Conservation (phyloP, 148 eudicot genomes). For the Talinum fruticosum region DNA sequence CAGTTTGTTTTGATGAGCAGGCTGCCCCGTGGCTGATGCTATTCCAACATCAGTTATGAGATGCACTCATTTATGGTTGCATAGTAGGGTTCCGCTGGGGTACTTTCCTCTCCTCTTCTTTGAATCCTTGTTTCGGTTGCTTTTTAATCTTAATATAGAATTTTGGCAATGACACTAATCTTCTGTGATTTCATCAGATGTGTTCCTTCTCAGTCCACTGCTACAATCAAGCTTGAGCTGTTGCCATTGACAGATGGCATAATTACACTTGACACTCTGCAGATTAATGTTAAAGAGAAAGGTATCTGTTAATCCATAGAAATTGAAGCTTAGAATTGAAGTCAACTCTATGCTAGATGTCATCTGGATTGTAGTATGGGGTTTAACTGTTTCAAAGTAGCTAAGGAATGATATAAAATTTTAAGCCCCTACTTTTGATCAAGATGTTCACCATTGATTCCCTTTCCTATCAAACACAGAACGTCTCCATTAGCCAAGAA, state of each 20-base stretch:
- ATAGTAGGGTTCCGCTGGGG: slow-evolving; percentile 96
- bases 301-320: slow-evolving; percentile 37
- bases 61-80: slow-evolving; percentile 92
- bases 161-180: slow-evolving; percentile 17
- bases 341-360: background rate
- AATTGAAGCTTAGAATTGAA: background rate
- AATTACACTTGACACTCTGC: slow-evolving; percentile 88
- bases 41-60: slow-evolving; percentile 68
- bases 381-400: background rate
- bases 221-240: slow-evolving; percentile 90
- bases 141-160: background rate
- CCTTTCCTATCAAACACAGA: background rate
- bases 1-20: slow-evolving; percentile 44
- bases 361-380: background rate
- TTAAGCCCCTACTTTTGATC: background rate
- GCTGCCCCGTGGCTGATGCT: slow-evolving; percentile 49
- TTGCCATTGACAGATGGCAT: slow-evolving; percentile 96
- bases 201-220: slow-evolving; percentile 84
- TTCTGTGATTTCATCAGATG: slow-evolving; percentile 50
- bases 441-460: background rate
- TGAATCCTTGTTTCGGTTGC: slow-evolving; percentile 1
- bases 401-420: background rate
- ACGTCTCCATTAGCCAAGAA: background rate
- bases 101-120: slow-evolving; percentile 28
- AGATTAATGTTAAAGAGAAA: slow-evolving; percentile 78